These are phyloP conservation scores for Colletotrichum sp. DNA, from an alignment of 2,329 filamentous ascomycete genomes.

Conservation along the genomic window DNA sequence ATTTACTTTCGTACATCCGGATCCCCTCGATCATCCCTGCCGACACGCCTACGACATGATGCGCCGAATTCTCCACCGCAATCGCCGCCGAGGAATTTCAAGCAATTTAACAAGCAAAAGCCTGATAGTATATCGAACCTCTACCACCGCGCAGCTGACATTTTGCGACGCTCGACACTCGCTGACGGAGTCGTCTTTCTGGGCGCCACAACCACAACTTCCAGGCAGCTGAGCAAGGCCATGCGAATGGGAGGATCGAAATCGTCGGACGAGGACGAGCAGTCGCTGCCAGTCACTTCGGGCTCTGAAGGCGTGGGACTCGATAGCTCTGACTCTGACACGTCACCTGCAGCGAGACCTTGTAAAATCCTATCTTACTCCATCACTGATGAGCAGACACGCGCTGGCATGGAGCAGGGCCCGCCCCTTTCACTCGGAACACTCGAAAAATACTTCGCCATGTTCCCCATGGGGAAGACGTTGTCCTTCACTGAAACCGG, in stretches of 20 bases:
- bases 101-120: constrained; percentile 12
- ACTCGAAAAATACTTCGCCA: constrained; percentile 31
- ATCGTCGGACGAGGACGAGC: constrained; percentile 22
- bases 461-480: constrained; percentile 31
- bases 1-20: background rate
- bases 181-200: constrained; percentile 35
- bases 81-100: background rate
- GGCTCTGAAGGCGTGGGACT: constrained; percentile 25
- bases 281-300: background rate
- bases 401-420: constrained; percentile 28
- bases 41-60: background rate
- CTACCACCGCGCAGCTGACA: constrained; percentile 30
- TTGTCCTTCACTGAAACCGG: constrained; percentile 34
- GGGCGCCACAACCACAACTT: constrained; percentile 27
- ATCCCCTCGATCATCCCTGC: background rate
- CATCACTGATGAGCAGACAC: constrained; percentile 26
- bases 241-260: background rate
- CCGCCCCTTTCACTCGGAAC: constrained; percentile 29
- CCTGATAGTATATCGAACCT: constrained; percentile 26
- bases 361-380: constrained; percentile 32
- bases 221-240: constrained; percentile 1
- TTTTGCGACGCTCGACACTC: constrained; percentile 30
- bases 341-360: constrained; percentile 27
- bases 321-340: constrained; percentile 33
- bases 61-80: background rate